These are phyloP conservation scores for Perilla frutescens DNA, from an alignment of 257 asterid species.

Conservation along the genomic window DNA sequence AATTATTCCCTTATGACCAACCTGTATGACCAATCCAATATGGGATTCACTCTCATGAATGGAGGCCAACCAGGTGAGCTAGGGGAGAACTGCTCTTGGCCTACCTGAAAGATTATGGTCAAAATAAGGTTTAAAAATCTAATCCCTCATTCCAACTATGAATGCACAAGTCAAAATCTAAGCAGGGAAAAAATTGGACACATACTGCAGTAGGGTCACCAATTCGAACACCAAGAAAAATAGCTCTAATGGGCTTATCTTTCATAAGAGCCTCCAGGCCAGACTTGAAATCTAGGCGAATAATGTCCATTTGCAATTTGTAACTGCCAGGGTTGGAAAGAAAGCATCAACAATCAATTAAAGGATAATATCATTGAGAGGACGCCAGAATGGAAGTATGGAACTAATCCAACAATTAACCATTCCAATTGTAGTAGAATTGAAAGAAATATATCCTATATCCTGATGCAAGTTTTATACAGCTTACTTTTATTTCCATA, in stretches of 20 bases:
- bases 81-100: constrained; percentile 97
- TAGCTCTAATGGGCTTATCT: constrained; percentile 76
- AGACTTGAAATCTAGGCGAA: constrained; percentile 86
- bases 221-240: constrained; percentile 92
- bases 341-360: constrained; percentile 22
- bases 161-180: constrained; percentile 17
- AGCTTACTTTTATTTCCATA: neutral
- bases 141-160: neutral
- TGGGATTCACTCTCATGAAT: constrained; percentile 99
- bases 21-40: constrained; percentile 99
- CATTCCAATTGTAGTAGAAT: neutral
- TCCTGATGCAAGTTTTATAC: neutral
- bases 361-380: constrained; percentile 14
- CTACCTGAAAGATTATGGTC: constrained; percentile 61
- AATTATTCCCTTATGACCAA: constrained; percentile 18
- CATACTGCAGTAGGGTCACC: constrained; percentile 97
- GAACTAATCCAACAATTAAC: neutral
- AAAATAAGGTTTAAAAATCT: neutral
- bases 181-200: constrained; percentile 21
- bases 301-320: constrained; percentile 78
- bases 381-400: neutral
- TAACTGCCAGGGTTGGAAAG: constrained; percentile 55
- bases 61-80: constrained; percentile 99
- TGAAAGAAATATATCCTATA: neutral
- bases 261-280: constrained; percentile 86